Evolutionary conservation across 2,329 filamentous ascomycete species (phyloP).

Genomic region (Diaporthe citriasiana): DNA sequence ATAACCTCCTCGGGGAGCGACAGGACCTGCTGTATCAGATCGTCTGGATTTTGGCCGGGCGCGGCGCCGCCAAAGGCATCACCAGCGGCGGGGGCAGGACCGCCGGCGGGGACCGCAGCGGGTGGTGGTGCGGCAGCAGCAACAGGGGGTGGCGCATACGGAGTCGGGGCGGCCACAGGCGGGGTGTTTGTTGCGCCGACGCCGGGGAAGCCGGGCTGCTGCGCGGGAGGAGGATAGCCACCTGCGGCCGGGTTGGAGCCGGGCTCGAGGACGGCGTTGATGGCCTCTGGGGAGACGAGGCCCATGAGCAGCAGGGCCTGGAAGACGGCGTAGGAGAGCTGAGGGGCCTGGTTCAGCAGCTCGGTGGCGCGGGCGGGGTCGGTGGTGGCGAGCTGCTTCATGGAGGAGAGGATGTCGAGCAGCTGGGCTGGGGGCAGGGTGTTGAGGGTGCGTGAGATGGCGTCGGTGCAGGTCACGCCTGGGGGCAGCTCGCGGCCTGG

Average conservation of each 20-base stretch:
- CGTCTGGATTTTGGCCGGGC: slow-evolving; percentile 71
- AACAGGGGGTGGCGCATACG: slow-evolving; percentile 61
- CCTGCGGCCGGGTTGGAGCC: slow-evolving; percentile 54
- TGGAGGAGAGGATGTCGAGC: slow-evolving; percentile 92
- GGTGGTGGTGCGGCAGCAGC: slow-evolving; percentile 47
- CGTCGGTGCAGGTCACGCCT: slow-evolving; percentile 87
- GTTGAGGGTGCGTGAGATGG: slow-evolving; percentile 91
- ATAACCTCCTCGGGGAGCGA: slow-evolving; percentile 85
- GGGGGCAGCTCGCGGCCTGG: slow-evolving; percentile 86
- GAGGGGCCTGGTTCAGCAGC: slow-evolving; percentile 88
- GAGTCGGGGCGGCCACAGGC: slow-evolving; percentile 58
- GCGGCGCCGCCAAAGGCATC: slow-evolving; percentile 53
- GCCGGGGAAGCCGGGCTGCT: slow-evolving; percentile 53
- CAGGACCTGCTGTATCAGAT: slow-evolving; percentile 85
- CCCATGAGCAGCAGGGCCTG: slow-evolving; percentile 94
- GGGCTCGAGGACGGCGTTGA: slow-evolving; percentile 83
- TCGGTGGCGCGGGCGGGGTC: slow-evolving; percentile 89
- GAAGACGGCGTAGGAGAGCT: slow-evolving; percentile 95
- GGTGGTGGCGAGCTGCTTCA: slow-evolving; percentile 88
- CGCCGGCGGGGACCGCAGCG: slow-evolving; percentile 48
- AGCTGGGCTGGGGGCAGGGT: slow-evolving; percentile 90
- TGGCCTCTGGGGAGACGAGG: slow-evolving; percentile 86
- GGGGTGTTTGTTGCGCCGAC: slow-evolving; percentile 62
- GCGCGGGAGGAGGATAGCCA: slow-evolving; percentile 52
- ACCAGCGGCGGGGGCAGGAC: slow-evolving; percentile 55